A percentile compares a stretch with the other conserved stretches of the same genome.
Evolutionary conservation across 106 monocot species (phyloP).

Genomic region (Phalaenopsis aphrodite): DNA sequence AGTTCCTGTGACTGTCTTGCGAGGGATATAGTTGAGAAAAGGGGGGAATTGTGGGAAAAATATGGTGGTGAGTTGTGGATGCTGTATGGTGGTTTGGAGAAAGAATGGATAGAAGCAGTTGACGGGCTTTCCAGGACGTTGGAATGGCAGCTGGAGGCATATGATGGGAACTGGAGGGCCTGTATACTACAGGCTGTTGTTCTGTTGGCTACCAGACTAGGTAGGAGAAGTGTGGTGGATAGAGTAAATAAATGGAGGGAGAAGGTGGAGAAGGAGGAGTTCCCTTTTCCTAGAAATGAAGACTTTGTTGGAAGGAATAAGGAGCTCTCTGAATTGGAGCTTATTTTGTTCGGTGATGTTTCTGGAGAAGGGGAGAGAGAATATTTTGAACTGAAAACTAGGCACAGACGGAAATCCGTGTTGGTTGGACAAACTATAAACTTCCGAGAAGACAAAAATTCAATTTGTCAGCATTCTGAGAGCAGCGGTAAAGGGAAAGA

Average conservation of each 20-base stretch:
- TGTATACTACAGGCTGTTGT: slow-evolving; percentile 60
- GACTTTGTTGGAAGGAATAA: slow-evolving; percentile 75
- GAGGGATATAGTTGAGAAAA: slow-evolving; percentile 79
- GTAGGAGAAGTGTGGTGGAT: slow-evolving; percentile 72
- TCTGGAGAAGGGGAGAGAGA: slow-evolving; percentile 78
- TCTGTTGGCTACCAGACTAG: slow-evolving; percentile 61
- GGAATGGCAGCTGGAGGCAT: slow-evolving; percentile 71
- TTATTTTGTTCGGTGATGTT: slow-evolving; percentile 84
- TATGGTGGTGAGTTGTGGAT: slow-evolving; percentile 89
- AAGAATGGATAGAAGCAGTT: slow-evolving; percentile 80
- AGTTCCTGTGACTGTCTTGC: slow-evolving; percentile 62
- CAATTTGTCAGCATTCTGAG: slow-evolving; percentile 28
- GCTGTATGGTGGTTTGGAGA: slow-evolving; percentile 72
- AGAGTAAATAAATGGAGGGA: slow-evolving; percentile 76
- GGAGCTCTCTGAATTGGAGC: slow-evolving; percentile 82
- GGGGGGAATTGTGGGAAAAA: slow-evolving; percentile 88
- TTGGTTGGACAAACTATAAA: slow-evolving; percentile 15
- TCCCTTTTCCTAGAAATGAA: slow-evolving; percentile 70
- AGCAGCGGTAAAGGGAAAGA: slow-evolving; percentile 75
- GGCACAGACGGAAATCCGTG: slow-evolving; percentile 26
- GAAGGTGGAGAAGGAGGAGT: slow-evolving; percentile 65
- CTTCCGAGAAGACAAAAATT: slow-evolving; percentile 13
- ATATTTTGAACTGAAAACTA: slow-evolving; percentile 76
- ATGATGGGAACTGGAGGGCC: slow-evolving; percentile 86
- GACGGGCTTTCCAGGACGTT: slow-evolving; percentile 55